Percentiles rank a stretch among this genome's conserved stretches.
Conservation (phyloP, 345 rosid species). For the Eucalyptus polybractea region DNA sequence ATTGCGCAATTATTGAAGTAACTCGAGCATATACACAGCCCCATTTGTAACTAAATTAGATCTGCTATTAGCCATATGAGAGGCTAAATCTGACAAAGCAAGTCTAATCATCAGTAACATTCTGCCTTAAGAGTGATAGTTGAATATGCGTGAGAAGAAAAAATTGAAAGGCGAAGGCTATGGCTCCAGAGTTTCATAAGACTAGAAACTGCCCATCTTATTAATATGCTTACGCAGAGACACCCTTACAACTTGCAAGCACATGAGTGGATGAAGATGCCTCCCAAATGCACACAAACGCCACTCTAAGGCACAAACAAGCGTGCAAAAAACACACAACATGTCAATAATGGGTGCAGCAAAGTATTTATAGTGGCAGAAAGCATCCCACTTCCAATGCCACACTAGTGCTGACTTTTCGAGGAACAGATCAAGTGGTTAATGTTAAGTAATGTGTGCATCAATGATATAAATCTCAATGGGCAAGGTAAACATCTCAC, state of each 20-base stretch:
- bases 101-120: neutral
- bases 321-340: neutral
- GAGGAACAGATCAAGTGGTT: neutral
- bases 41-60: neutral
- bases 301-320: neutral
- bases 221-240: neutral
- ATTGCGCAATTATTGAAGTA: neutral
- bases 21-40: neutral
- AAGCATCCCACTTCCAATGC: neutral
- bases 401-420: neutral
- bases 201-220: neutral
- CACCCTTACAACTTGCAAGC: neutral
- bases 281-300: neutral
- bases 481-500: neutral
- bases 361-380: neutral
- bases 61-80: neutral
- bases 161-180: accelerated
- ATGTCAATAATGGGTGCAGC: neutral
- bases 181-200: neutral
- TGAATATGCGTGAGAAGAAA: neutral
- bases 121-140: neutral
- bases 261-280: neutral
- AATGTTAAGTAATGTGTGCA: neutral
- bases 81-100: neutral
- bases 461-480: neutral